Evolutionary conservation across 148 eudicot species (phyloP).

Genomic region (Gaultheria prostrata): DNA sequence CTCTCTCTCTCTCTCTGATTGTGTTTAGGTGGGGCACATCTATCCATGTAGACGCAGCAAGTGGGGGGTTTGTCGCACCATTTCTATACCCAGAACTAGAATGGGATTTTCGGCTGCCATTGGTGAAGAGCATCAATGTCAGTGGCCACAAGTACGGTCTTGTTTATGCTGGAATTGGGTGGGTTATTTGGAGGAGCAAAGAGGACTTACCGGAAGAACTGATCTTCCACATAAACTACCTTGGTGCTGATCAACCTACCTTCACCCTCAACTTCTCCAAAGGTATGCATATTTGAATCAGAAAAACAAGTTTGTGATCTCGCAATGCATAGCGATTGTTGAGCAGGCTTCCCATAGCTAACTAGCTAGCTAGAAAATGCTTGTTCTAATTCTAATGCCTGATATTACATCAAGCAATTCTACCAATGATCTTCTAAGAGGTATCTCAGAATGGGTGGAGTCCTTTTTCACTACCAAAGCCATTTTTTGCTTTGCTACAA

Average conservation of each 20-base stretch:
- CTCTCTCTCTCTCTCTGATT: not conserved
- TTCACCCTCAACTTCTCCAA: conserved; percentile 31
- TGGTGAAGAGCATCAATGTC: conserved; percentile 26
- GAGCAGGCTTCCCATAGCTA: not conserved
- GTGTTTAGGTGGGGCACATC: conserved; percentile 19
- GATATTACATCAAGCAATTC: not conserved
- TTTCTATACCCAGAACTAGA: conserved; percentile 16
- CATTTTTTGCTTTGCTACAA: not conserved
- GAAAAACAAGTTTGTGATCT: not conserved
- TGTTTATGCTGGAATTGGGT: conserved; percentile 26
- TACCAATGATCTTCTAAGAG: not conserved
- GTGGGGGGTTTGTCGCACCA: conserved; percentile 21
- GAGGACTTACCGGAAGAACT: conserved; percentile 25
- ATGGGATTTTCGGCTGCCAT: conserved; percentile 23
- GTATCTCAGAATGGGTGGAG: not conserved
- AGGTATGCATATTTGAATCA: conserved; percentile 9
- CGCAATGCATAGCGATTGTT: not conserved
- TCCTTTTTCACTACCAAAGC: not conserved
- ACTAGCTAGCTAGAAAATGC: not conserved
- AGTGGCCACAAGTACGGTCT: conserved; percentile 27
- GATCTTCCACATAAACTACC: conserved; percentile 28
- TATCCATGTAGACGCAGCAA: conserved; percentile 22
- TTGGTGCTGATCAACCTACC: conserved; percentile 27
- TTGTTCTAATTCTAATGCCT: not conserved
- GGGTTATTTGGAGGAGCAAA: conserved; percentile 28